A percentile compares a stretch with the other conserved stretches of the same genome.
Conservation (phyloP, 2,329 filamentous ascomycete species). For the Fusarium brachygibbosum region DNA sequence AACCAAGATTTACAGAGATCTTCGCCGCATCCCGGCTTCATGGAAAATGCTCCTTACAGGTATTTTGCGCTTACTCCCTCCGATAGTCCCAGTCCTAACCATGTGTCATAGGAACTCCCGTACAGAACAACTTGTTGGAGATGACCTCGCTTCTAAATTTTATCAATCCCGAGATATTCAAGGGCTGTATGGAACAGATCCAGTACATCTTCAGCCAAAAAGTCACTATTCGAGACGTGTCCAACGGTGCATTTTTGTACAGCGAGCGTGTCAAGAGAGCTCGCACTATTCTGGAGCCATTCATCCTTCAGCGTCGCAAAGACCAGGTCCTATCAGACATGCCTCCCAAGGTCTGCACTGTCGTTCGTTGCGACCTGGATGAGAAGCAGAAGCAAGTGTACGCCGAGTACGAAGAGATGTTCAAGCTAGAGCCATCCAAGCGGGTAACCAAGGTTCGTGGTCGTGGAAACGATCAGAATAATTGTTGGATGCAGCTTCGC, state of each 20-base stretch:
- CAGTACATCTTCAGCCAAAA: constrained; percentile 92
- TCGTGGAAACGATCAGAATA: constrained; percentile 69
- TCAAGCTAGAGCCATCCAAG: constrained; percentile 72
- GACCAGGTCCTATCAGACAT: constrained; percentile 89
- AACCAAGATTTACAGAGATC: constrained; percentile 83
- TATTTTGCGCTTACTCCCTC: constrained; percentile 25
- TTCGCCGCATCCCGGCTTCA: constrained; percentile 81
- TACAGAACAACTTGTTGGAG: constrained; percentile 95
- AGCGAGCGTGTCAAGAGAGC: constrained; percentile 88
- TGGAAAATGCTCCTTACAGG: constrained; percentile 83
- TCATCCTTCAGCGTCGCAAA: constrained; percentile 94
- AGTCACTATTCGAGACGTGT: constrained; percentile 82
- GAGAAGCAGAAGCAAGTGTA: constrained; percentile 80
- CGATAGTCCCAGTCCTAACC: constrained; percentile 31
- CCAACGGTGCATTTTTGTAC: constrained; percentile 86
- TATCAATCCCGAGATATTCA: constrained; percentile 88
- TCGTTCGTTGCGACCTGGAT: constrained; percentile 86
- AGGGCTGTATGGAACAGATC: constrained; percentile 81
- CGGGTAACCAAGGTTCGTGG: constrained; percentile 63
- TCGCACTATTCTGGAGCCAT: constrained; percentile 92
- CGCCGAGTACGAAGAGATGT: constrained; percentile 71
- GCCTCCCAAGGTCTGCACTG: constrained; percentile 81
- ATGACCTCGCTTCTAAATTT: constrained; percentile 93
- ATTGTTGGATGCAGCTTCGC: constrained; percentile 89
- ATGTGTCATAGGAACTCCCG: constrained; percentile 81